Base-by-base conservation (phyloP, 257 asterid genomes). In the Handroanthus guayacan region DNA sequence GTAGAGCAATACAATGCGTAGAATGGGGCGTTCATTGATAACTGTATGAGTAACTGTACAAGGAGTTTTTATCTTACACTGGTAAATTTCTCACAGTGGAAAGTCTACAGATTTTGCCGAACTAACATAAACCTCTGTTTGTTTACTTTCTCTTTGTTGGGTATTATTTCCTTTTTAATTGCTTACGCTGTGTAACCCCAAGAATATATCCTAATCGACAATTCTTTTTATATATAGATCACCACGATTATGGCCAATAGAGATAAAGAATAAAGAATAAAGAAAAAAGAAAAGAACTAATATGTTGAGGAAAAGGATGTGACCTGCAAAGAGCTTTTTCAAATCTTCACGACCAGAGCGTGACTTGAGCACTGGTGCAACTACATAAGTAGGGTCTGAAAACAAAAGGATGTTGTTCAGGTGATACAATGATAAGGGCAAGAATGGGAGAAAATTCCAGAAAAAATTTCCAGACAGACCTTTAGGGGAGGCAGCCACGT, bases 311-410 rank as follows among this genome's bases (percentile, higher is more conserved):
- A 25, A 67, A 80, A 54, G 51, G 65, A 50, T 41, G 36, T 55
- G n/a, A 92, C 99, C 99, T 83, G 97, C 85, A 82, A 94, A 92
- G 72, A 94, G 96, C 87, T 90, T 90, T 69, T 82, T 92, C n/a
- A 94, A 84, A 86, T 94, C 97, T 81, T 90, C 91, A 84, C 86
- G 91, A 31, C 90, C 89, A 18, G 97, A 92, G 45, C 83, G 94
- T 0, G 97, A 89, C 73, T 80, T 85, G 60, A 95, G 79, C 7
- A 95, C 91, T 3, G 99, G 99, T 56, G 98, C 95, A 66, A 95
- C 87, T 45, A 95, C 79, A 70, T 90, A 95, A 16, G 95, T 89
- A 37, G 97, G 99, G 76, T 95, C 99, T 95, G 89, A 72, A 86
- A 63, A 3, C 9, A 2, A 54, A 73, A 64, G 39, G 17, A 51